Base-by-base conservation (phyloP, 306 rosid genomes). In the Gastrolobium villosum region DNA sequence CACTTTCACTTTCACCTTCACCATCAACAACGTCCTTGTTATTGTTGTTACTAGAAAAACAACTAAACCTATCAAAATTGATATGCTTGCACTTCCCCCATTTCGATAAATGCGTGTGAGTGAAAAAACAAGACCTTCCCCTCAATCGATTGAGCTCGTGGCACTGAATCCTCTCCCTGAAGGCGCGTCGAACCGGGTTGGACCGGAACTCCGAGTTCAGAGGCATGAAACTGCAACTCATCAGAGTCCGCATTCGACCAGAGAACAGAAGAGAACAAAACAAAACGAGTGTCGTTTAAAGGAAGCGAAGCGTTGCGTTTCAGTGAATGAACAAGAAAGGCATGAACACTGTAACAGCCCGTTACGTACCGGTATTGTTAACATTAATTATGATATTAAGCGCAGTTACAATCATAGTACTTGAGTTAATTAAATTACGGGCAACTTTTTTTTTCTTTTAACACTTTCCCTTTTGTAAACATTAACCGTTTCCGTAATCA, bases 181-280 rank as follows among this genome's bases (percentile, higher is more conserved):
- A 79, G 60, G 82, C 60, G 14, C 81, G 74, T 13, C 77, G 81
- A 82, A 83, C 81, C 54, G 90, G 88, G 75, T 88, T 87, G 74
- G 87, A 87, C 50, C 78, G 92, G 77, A 89, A 81, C 45, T 83
- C 84, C 36, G 89, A 92, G 87, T 90, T 87, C 32, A 87, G 79
- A 70, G 88, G 83, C 70, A 83, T 82, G 70, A 87, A 86, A 73
- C 92, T 86, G 59, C 86, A 88, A 76, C 90, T 88, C 64, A 91
- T 81, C 36, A 92, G 92, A 44, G 97, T 90, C 55, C 90, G 96
- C 97, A 91, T 94, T 6, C 53, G 56, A 81, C 3, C 11, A 35
- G 77, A 28, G 20, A n/a, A n/a, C n/a, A n/a, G n/a, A n/a, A n/a
- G n/a, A n/a, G n/a, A 34, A 34, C 5, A 0, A 44, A 57, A 34